Base-by-base conservation (phyloP, 2,329 filamentous ascomycete genomes). In the Cladophialophora chaetospira region DNA sequence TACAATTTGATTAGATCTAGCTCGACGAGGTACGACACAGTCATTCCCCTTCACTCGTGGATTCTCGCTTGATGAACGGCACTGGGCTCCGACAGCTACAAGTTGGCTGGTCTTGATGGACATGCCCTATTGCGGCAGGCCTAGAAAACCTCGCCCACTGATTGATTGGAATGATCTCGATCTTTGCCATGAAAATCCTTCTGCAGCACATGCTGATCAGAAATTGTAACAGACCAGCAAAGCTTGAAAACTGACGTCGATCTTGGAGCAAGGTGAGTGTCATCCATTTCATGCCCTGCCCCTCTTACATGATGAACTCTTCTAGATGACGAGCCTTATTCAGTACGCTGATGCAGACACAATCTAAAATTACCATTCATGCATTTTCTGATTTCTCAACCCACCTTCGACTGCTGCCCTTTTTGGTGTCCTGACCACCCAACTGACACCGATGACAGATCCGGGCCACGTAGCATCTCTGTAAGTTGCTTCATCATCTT, bases 131-230 rank as follows among this genome's bases (percentile, higher is more conserved):
- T 89, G 90, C 77, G 91, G 89, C 91, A 96, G 91, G 91, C 91
- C 90, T 96, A 95, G 91, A 95, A 96, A 96, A 96, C 92, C 91
- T 96, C 86, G 91, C 89, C 91, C 89, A 93, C 91, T 96, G 91
- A 96, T 61, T 48, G 36, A 33, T 28, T 15, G 3, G 23, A 44
- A 23, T 23, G 9, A 28, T 5, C 13, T 44, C 42, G 13, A 44
- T n/a, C 13, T 28, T 23, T 44, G 19, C 23, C 21, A 28, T 13
- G 15, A 40, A 8, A 40, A 15, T 9, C 36, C 17, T 8, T 40
- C 36, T 40, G 17, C 36, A 17, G 29, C 21, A n/a, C 42, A 25
- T 44, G 42, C 42, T 44, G 42, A 44, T 28, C n/a, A n/a, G n/a
- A n/a, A n/a, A n/a, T n/a, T n/a, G n/a, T n/a, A n/a, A n/a, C n/a